Conservation (phyloP, 2,329 filamentous ascomycete genomes). For the Cladorrhinum sp. region DNA sequence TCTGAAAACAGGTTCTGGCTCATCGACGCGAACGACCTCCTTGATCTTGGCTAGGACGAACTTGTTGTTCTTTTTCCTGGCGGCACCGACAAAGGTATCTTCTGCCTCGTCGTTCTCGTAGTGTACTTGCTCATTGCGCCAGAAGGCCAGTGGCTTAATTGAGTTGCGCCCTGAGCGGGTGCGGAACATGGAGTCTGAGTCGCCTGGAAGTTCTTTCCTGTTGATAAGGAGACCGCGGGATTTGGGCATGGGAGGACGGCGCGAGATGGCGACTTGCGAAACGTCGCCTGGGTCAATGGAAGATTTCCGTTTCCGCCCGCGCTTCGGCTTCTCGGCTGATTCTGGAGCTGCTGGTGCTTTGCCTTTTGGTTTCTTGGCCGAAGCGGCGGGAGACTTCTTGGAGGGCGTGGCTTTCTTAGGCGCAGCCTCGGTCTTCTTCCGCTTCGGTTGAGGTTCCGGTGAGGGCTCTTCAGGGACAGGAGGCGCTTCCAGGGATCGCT, state of each 20-base stretch:
- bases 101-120: slow-evolving; percentile 59
- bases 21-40: slow-evolving; percentile 72
- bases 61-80: slow-evolving; percentile 28
- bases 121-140: slow-evolving; percentile 78
- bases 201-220: slow-evolving; percentile 40
- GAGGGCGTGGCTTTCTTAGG: slow-evolving; percentile 24
- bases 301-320: slow-evolving; percentile 36
- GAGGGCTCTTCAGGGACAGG: slow-evolving; percentile 19
- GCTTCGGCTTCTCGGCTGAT: slow-evolving; percentile 15
- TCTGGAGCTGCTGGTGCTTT: slow-evolving; percentile 2
- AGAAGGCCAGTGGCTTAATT: slow-evolving; percentile 75
- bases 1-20: slow-evolving; percentile 45
- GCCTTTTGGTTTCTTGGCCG: slow-evolving; percentile 9
- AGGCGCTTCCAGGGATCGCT: slow-evolving; percentile 27
- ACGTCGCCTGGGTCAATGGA: slow-evolving; percentile 45
- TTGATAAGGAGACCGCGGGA: slow-evolving; percentile 53
- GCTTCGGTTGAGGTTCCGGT: slow-evolving; percentile 26
- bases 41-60: slow-evolving; percentile 70
- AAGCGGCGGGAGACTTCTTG: slow-evolving; percentile 7
- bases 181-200: slow-evolving; percentile 49
- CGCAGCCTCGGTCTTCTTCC: slow-evolving; percentile 21
- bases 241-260: slow-evolving; percentile 54
- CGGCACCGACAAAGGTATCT: slow-evolving; percentile 39
- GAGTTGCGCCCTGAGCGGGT: slow-evolving; percentile 77
- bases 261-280: slow-evolving; percentile 46